Evolutionary conservation across 768 basidiomycete genomes (phyloP), one percentile per base, ranked within the genome.

Genomic region (Sporobolomyces roseus): DNA sequence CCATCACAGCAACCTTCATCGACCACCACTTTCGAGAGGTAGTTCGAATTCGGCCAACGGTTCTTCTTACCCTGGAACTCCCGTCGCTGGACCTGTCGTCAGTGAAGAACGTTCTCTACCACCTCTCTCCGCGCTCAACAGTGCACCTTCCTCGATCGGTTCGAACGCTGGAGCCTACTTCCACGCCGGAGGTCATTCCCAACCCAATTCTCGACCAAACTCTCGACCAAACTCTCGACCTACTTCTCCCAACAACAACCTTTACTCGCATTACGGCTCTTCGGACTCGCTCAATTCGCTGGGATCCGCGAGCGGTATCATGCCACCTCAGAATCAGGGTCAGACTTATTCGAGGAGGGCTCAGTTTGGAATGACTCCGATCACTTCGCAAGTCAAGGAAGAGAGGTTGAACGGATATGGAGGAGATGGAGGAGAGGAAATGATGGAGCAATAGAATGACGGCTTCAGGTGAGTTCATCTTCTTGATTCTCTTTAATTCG

Each of bases 201-300:
- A 23, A n/a, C n/a, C 56, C 25, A 56, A 43, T n/a, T 56, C 56
- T 43, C 56, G 56, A 58, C 56, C 56, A 21, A 48, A 35, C 32
- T 60, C 58, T 14, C 58, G 58, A 19, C 58, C 58, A 32, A 60
- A 60, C 45, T 60, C 58, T 60, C 58, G 58, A 4, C 58, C 58
- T 4, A 38, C 43, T 10, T 60, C 58, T 32, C 58, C 58, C 3
- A 60, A 60, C 45, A 33, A 9, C 30, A 38, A 8, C 16, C 45
- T 49, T 19, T 30, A 48, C 30, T 60, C 58, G 19, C 58, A 49
- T 45, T 60, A 60, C 23, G 58, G 58, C 13, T 60, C 58, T 8
- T 60, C 58, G 6, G 58, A 60, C 19, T 48, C 43, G 9, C 58
- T 60, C 58, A 32, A 30, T 4, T 60, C 58, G 4, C 58, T 60